Percentiles rank a stretch among this genome's conserved stretches.
phyloP scores from a whole-genome alignment of 768 basidiomycete species.

The Trametes gibbosa region DNA sequence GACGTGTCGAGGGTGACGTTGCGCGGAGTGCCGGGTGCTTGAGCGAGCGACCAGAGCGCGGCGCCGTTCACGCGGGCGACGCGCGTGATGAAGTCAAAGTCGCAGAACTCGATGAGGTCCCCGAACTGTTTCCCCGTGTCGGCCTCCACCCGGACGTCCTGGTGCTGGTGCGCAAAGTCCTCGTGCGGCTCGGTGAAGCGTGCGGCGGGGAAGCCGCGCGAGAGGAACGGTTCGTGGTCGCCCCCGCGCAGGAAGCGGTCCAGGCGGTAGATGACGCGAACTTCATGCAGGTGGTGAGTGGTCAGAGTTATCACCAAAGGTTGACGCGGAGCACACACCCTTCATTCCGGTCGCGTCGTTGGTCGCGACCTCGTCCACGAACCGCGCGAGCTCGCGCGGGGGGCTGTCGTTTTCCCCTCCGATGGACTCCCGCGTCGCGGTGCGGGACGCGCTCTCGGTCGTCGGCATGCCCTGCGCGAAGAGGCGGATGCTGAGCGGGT shows the following conservation, averaged over 20 bases:
- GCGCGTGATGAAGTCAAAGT: conserved; percentile 50
- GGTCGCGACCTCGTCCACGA: conserved; percentile 48
- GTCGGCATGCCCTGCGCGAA: conserved; percentile 51
- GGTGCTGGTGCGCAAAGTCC: conserved; percentile 58
- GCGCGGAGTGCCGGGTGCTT: conserved; percentile 53
- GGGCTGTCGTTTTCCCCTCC: conserved; percentile 57
- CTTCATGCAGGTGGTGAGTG: conserved; percentile 29
- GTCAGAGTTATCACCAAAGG: not conserved
- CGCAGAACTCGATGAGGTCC: conserved; percentile 51
- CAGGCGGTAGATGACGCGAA: conserved; percentile 48
- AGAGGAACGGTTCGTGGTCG: conserved; percentile 51
- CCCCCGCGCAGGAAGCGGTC: conserved; percentile 58
- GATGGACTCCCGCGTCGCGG: conserved; percentile 35
- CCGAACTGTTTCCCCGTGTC: conserved; percentile 52
- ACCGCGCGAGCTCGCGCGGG: conserved; percentile 49
- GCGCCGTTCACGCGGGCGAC: conserved; percentile 53
- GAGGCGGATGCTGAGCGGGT: conserved; percentile 50
- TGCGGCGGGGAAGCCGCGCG: conserved; percentile 49
- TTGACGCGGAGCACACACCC: conserved; percentile 33
- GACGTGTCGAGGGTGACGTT: conserved; percentile 45
- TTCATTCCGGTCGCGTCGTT: conserved; percentile 49
- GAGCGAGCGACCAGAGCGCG: conserved; percentile 52
- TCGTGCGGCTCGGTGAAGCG: conserved; percentile 58
- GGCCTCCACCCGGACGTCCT: conserved; percentile 52
- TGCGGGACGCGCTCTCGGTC: conserved; percentile 38